Evolutionary conservation across 331 rosid genomes (phyloP).

Genomic region (Quercus lobata): DNA sequence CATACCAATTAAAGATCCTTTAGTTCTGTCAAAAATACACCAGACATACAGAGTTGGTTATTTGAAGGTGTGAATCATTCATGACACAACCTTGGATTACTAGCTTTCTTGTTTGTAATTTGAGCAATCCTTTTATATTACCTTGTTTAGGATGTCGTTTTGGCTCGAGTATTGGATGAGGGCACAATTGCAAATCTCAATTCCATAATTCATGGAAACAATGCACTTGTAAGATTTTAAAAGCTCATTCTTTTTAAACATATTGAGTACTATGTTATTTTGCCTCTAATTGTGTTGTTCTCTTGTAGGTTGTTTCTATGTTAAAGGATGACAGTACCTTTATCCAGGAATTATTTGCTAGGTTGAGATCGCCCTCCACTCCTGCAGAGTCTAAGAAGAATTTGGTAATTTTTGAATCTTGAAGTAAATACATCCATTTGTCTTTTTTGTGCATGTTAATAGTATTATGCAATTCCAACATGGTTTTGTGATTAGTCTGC

Average conservation of each 20-base stretch:
- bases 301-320: constrained; percentile 75
- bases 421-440: neutral
- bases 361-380: constrained; percentile 64
- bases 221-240: constrained; percentile 62
- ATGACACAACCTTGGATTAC: neutral
- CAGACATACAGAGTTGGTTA: constrained; percentile 95
- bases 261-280: neutral
- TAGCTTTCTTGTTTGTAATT: constrained; percentile 7
- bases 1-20: constrained; percentile 76
- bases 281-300: constrained; percentile 22
- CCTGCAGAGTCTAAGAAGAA: constrained; percentile 78
- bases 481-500: neutral
- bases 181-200: constrained; percentile 70
- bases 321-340: constrained; percentile 82
- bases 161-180: constrained; percentile 87
- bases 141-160: constrained; percentile 75
- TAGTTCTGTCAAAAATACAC: constrained; percentile 86
- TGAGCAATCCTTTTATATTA: constrained; percentile 6
- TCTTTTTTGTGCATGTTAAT: constrained; percentile 11
- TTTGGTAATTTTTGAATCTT: constrained; percentile 50
- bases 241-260: neutral
- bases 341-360: constrained; percentile 91
- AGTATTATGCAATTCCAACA: neutral
- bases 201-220: constrained; percentile 85
- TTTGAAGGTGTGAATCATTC: constrained; percentile 59